Base-by-base conservation (phyloP, 495 filamentous ascomycete genomes). In the Aspergillus hancockii region DNA sequence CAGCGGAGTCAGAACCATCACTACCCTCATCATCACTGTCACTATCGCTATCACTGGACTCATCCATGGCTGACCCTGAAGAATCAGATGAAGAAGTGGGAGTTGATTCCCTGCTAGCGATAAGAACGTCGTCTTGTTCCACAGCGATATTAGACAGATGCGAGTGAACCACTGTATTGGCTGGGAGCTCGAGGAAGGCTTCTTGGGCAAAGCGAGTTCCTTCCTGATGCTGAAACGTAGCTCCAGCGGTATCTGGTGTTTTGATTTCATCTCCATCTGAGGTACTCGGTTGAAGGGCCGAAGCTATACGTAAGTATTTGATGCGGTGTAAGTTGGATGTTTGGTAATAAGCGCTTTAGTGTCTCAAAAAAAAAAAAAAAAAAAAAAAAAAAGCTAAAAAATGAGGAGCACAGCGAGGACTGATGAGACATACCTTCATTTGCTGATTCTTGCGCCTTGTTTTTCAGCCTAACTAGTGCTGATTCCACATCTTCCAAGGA, bases 31-130 rank as follows among this genome's bases (percentile, higher is more conserved):
- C 62, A 49, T 70, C 68, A 18, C 51, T 55, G 41, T 52, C 62
- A 54, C 59, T 63, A 46, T 59, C 63, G 46, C 63, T 63, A 49
- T 71, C 69, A n/a, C 49, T 63, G 47, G 76, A 78, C 55, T 77
- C 75, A 45, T 77, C 71, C 77, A 78, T 73, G 19, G 75, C 70
- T 6, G 76, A 79, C 8, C 75, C 72, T 8, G 62, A 60, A 43
- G 73, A 73, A 8, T 72, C 71, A 40, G 70, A 65, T 9, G 56
- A 49, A 8, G 62, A 66, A 22, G 43, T 55, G 41, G 53, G 41
- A 14, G 43, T 47, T 3, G 43, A 47, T 23, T 47, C 43, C 43
- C 43, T 47, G 23, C 43, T 47, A 21, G 43, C 43, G 12, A 8
- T 19, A 23, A 2, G 3, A 9, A 47, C 8, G 21, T 47, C 43